Conservation (phyloP, 208 protist genomes). For the Leishmania mexicana region DNA sequence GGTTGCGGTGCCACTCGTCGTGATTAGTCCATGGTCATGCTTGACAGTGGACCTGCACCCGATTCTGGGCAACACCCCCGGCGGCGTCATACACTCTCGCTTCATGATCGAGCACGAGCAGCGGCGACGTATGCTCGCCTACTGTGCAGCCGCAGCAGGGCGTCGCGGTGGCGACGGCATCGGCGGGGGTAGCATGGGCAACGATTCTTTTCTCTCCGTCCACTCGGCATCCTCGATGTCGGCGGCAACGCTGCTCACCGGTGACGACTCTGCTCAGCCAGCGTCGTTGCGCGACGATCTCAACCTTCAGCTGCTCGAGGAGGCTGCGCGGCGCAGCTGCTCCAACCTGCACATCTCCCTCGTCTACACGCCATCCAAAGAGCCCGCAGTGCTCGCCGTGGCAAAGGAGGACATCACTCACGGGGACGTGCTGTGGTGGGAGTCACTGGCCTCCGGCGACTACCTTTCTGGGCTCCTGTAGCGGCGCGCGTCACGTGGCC, state of each 20-base stretch:
- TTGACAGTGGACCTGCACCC: conserved; percentile 34
- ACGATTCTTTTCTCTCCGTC: conserved; percentile 34
- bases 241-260: conserved; percentile 16
- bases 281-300: conserved; percentile 12
- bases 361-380: conserved; percentile 15
- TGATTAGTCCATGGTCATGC: conserved; percentile 28
- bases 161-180: conserved; percentile 9
- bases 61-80: conserved; percentile 11
- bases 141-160: conserved; percentile 23
- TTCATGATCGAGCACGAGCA: conserved; percentile 47
- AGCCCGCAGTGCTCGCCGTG: conserved; percentile 16
- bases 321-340: conserved; percentile 24
- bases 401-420: conserved; percentile 29
- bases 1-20: conserved; percentile 11
- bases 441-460: conserved; percentile 22
- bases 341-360: conserved; percentile 23
- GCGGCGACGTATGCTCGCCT: conserved; percentile 31
- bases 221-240: conserved; percentile 20
- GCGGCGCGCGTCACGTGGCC: background rate
- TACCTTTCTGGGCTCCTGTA: conserved; percentile 22
- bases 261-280: conserved; percentile 1
- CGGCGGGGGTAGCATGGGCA: conserved; percentile 7
- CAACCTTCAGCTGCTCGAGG: conserved; percentile 31
- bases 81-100: conserved; percentile 30
- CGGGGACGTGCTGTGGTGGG: conserved; percentile 31